A percentile compares a stretch with the other conserved stretches of the same genome.
phyloP scores from a whole-genome alignment of 345 rosid genomes.

The Aquilaria sinensis region DNA sequence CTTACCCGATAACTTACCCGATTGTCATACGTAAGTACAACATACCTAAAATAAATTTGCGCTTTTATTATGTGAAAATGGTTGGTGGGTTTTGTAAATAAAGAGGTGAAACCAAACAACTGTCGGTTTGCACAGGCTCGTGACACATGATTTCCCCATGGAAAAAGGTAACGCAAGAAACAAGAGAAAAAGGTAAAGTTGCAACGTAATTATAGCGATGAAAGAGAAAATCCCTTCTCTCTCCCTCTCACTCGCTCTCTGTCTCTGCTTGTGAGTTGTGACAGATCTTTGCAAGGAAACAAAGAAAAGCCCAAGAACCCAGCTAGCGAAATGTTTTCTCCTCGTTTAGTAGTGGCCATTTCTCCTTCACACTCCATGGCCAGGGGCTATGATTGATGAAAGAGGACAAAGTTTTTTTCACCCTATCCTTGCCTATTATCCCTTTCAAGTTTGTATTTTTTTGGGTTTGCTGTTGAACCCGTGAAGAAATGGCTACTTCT shows the following conservation, averaged over 20 bases:
- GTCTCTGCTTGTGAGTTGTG: conserved; percentile 13
- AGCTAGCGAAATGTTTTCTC: conserved; percentile 3
- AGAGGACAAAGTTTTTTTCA: conserved; percentile 25
- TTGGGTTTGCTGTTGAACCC: conserved; percentile 26
- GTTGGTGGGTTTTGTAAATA: conserved; percentile 21
- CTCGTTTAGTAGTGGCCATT: not conserved
- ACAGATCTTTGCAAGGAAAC: conserved; percentile 40
- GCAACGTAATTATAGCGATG: conserved; percentile 37
- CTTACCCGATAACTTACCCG: no score
- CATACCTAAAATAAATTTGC: no score
- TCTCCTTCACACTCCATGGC: conserved; percentile 20
- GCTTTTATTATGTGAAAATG: not conserved
- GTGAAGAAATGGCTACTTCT: conserved; percentile 25
- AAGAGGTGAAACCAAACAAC: conserved; percentile 22
- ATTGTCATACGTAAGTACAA: no score
- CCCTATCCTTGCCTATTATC: conserved; percentile 12
- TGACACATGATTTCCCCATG: conserved; percentile 55
- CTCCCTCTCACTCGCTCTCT: conserved; percentile 22
- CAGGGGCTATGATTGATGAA: conserved; percentile 22
- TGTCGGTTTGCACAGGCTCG: conserved; percentile 22
- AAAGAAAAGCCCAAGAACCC: conserved; percentile 33
- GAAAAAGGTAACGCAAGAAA: conserved; percentile 32
- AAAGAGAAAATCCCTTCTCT: conserved; percentile 21
- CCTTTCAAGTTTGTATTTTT: conserved; percentile 22
- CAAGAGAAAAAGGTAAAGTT: conserved; percentile 24